phyloP scores from a whole-genome alignment of 164 flowering plant genomes.

The Berberis thunbergii region DNA sequence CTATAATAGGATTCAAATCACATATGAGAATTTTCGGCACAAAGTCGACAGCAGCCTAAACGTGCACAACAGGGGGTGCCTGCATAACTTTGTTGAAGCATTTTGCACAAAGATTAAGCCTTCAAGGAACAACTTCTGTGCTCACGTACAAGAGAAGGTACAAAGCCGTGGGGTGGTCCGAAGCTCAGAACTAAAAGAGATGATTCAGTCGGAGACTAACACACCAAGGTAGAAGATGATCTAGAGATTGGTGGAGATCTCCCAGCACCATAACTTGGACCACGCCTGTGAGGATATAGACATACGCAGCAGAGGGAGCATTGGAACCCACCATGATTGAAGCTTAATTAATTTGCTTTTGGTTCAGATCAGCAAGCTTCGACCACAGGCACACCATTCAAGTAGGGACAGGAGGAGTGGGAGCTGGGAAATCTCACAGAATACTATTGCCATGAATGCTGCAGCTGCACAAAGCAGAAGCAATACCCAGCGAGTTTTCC shows the following conservation, averaged over 20 bases:
- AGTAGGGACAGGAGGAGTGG: too few relatives aligned
- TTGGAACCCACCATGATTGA: conserved; percentile 21
- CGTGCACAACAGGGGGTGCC: conserved; percentile 59
- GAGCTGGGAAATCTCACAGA: too few relatives aligned
- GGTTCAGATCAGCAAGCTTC: too few relatives aligned
- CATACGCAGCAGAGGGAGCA: conserved; percentile 60
- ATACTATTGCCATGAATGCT: too few relatives aligned
- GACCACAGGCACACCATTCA: too few relatives aligned
- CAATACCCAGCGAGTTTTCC: too few relatives aligned
- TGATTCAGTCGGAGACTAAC: conserved; percentile 28
- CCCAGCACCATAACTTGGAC: conserved; percentile 65
- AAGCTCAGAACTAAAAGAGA: conserved; percentile 37
- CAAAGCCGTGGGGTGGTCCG: conserved; percentile 26
- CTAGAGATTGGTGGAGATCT: conserved; percentile 78
- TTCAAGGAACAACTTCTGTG: conserved; percentile 71
- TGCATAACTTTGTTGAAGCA: conserved; percentile 62
- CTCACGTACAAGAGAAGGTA: conserved; percentile 41
- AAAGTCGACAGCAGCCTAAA: conserved; percentile 65
- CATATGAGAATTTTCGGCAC: conserved; percentile 83
- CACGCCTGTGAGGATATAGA: conserved; percentile 65
- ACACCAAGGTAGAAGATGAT: conserved; percentile 80
- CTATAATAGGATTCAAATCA: conserved; percentile 39
- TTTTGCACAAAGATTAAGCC: conserved; percentile 61
- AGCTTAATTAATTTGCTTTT: too few relatives aligned
- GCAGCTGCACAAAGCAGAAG: too few relatives aligned